A percentile compares a stretch with the other conserved stretches of the same genome.
Conservation (phyloP, 2,329 filamentous ascomycete species). For the Fusarium sp. region DNA sequence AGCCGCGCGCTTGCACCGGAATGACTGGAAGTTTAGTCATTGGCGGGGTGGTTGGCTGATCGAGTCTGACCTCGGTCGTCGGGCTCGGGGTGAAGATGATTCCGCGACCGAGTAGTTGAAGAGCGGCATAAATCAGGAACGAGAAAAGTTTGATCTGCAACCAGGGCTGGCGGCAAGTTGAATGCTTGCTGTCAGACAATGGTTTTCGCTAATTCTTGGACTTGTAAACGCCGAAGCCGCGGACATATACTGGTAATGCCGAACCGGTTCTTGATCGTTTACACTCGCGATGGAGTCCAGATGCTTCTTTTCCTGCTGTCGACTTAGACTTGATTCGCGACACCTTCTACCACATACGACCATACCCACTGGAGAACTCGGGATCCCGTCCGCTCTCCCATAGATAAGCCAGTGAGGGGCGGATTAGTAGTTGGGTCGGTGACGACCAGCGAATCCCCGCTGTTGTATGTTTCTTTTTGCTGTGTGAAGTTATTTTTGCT, state of each 20-base stretch:
- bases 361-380: conserved; percentile 1
- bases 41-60: neutral
- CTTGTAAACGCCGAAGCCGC: neutral
- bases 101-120: neutral
- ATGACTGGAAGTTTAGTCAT: neutral
- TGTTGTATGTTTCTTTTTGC: neutral
- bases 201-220: neutral
- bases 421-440: conserved; percentile 1
- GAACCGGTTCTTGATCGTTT: neutral
- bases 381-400: conserved; percentile 1
- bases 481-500: neutral
- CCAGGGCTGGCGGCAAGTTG: neutral
- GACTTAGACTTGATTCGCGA: neutral
- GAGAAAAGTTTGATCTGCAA: neutral
- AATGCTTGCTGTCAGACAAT: neutral
- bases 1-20: conserved; percentile 29
- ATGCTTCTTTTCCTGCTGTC: neutral
- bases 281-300: neutral
- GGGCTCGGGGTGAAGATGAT: neutral
- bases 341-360: neutral
- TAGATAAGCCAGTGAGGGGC: neutral
- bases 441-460: conserved; percentile 1
- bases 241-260: neutral
- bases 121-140: neutral
- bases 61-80: neutral